Percentiles rank a stretch among this genome's conserved stretches.
Evolutionary conservation across 2,329 filamentous ascomycete genomes (phyloP).

Genomic region (Neofusicoccum laricinum): DNA sequence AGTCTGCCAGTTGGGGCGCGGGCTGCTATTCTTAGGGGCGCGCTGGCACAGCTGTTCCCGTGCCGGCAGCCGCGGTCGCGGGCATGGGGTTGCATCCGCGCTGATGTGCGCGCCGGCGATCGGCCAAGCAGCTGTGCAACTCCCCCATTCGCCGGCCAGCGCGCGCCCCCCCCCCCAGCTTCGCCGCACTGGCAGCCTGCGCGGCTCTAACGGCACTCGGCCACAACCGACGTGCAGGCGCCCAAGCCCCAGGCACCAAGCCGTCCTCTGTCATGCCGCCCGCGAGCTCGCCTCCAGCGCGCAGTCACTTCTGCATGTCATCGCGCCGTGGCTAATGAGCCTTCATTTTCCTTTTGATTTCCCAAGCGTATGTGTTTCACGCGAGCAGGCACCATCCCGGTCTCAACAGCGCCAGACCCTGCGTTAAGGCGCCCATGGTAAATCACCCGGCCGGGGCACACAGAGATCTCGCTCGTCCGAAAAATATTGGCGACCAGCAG

Average conservation of each 20-base stretch:
- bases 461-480: background rate
- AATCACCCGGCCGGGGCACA: conserved; percentile 3
- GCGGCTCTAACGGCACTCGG: conserved; percentile 13
- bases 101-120: conserved; percentile 8
- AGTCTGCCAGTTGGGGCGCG: background rate
- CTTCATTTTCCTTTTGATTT: background rate
- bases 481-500: too few relatives aligned
- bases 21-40: conserved; percentile 9
- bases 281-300: too few relatives aligned
- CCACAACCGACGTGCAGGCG: conserved; percentile 3
- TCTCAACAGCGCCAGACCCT: background rate
- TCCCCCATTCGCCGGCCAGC: background rate
- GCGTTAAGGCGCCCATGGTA: conserved; percentile 6
- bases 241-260: background rate
- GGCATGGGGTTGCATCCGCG: conserved; percentile 4
- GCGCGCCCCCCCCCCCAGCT: background rate
- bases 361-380: background rate
- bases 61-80: background rate
- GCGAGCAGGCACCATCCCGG: background rate
- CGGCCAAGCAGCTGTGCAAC: background rate
- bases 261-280: too few relatives aligned
- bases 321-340: background rate
- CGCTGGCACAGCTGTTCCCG: background rate
- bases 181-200: conserved; percentile 3
- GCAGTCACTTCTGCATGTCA: background rate